Percentiles rank a stretch among this genome's conserved stretches.
Conservation (phyloP, 768 basidiomycete species). For the Amanita pseudoporphyria region DNA sequence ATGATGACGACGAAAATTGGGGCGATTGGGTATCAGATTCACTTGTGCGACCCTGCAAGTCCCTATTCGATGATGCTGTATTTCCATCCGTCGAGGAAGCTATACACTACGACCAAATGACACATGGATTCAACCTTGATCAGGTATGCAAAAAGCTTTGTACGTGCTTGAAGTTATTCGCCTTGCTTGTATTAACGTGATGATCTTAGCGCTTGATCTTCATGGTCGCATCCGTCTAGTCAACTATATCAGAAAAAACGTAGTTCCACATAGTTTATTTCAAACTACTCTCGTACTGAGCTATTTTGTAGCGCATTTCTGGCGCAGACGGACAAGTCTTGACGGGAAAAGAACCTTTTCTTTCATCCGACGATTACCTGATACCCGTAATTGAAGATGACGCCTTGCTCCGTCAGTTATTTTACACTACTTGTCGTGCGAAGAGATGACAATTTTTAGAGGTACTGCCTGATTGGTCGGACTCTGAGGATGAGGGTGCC, state of each 20-base stretch:
- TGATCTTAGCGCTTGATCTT: conserved; percentile 55
- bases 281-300: conserved; percentile 3
- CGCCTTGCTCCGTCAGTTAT: conserved; percentile 71
- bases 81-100: conserved; percentile 54
- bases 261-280: conserved; percentile 17
- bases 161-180: conserved; percentile 23
- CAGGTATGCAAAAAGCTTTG: conserved; percentile 41
- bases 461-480: conserved; percentile 16
- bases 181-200: not conserved
- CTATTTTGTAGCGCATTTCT: conserved; percentile 39
- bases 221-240: conserved; percentile 74
- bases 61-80: conserved; percentile 63
- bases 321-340: conserved; percentile 35
- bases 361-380: conserved; percentile 72
- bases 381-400: conserved; percentile 80
- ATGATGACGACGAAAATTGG: conserved; percentile 54
- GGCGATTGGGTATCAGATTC: conserved; percentile 79
- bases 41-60: conserved; percentile 42
- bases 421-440: not conserved
- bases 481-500: conserved; percentile 55
- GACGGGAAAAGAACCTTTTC: conserved; percentile 50
- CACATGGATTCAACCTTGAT: conserved; percentile 56
- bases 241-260: conserved; percentile 80
- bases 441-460: not conserved
- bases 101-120: conserved; percentile 48